Evolutionary conservation across 2,329 filamentous ascomycete genomes (phyloP).

Genomic region (Fusarium sp.): DNA sequence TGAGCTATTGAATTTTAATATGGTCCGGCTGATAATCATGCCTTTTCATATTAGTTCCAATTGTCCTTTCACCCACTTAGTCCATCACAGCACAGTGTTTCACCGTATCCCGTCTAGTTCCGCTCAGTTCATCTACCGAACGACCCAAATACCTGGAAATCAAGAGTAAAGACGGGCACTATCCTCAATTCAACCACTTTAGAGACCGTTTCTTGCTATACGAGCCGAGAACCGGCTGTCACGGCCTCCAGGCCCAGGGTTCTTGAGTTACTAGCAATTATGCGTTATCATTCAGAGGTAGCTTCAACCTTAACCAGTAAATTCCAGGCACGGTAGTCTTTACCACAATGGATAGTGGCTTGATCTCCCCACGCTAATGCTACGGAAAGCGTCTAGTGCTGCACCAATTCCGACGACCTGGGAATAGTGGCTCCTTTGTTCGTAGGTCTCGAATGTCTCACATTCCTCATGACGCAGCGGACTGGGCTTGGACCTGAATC

Average conservation of each 20-base stretch:
- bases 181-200: neutral
- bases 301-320: neutral
- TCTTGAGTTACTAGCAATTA: neutral
- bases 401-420: neutral
- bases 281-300: neutral
- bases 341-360: neutral
- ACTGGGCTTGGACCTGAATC: neutral
- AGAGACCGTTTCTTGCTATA: neutral
- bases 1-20: neutral
- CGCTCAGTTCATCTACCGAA: neutral
- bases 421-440: conserved; percentile 13
- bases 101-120: neutral
- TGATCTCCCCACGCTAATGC: neutral
- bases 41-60: neutral
- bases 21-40: neutral
- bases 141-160: neutral
- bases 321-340: neutral
- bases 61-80: neutral
- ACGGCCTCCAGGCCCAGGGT: neutral
- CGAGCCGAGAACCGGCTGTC: neutral
- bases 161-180: neutral
- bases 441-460: conserved; percentile 8
- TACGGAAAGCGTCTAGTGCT: conserved; percentile 16
- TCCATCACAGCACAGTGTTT: neutral
- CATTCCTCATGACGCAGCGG: conserved; percentile 5